These are phyloP conservation scores for Pseudevernia furfuracea DNA, from an alignment of 495 filamentous ascomycete genomes.

Conservation along the genomic window DNA sequence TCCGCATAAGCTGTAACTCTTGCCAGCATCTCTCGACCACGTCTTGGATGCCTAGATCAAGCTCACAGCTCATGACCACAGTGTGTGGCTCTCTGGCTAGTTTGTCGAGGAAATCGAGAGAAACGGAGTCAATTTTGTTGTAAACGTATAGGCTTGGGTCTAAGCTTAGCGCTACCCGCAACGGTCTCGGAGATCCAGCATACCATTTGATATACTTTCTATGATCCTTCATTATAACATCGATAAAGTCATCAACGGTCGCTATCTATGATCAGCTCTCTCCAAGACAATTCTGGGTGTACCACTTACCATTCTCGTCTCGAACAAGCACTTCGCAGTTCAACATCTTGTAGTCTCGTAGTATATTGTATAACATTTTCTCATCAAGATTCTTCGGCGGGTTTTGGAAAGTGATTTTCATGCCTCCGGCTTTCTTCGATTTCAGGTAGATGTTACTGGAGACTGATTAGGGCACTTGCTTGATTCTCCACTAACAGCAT, in stretches of 20 bases:
- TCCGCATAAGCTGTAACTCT: conserved; percentile 79
- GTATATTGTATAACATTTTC: conserved; percentile 94
- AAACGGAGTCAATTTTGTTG: conserved; percentile 98
- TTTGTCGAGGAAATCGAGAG: conserved; percentile 84
- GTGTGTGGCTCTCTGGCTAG: conserved; percentile 89
- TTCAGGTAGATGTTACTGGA: conserved; percentile 96
- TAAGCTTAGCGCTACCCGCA: not conserved
- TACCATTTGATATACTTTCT: conserved; percentile 90
- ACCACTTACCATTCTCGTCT: conserved; percentile 68
- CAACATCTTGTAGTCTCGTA: conserved; percentile 96
- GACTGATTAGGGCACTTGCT: not conserved
- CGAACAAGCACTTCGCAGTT: conserved; percentile 95
- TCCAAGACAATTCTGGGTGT: not conserved
- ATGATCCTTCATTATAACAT: conserved; percentile 98
- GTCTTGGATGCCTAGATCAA: conserved; percentile 93
- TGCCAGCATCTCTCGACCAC: conserved; percentile 95
- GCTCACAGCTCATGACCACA: conserved; percentile 94
- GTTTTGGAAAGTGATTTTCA: conserved; percentile 94
- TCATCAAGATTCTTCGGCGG: conserved; percentile 89
- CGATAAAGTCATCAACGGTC: conserved; percentile 97
- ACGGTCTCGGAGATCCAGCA: conserved; percentile 1
- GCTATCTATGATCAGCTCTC: conserved; percentile 38
- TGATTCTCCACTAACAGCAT: not conserved
- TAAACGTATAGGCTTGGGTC: conserved; percentile 82
- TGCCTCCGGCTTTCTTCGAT: conserved; percentile 88